These are phyloP conservation scores for Achaetomiella virescens DNA, from an alignment of 495 filamentous ascomycete species.

Conservation along the genomic window DNA sequence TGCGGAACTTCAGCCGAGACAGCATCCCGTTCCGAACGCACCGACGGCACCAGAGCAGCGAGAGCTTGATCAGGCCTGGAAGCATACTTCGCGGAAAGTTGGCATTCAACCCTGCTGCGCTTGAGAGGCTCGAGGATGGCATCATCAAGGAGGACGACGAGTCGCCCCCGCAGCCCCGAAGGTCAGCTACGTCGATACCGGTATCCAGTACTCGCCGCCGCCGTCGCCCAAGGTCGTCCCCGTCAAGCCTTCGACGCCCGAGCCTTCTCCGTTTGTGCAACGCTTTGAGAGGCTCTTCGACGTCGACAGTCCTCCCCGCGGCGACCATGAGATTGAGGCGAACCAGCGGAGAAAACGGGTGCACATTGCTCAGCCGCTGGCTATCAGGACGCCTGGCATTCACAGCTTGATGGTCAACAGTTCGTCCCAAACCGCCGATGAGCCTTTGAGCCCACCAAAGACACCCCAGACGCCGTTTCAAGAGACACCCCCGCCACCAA, in stretches of 20 bases:
- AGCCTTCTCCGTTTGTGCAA: slow-evolving; percentile 24
- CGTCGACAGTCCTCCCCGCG: slow-evolving; percentile 37
- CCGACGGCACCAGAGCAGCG: slow-evolving; percentile 44
- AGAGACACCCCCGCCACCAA: slow-evolving; percentile 23
- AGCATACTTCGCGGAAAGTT: slow-evolving; percentile 45
- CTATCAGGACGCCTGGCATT: slow-evolving; percentile 30
- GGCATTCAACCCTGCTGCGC: slow-evolving; percentile 40
- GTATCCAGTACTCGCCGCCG: slow-evolving; percentile 76
- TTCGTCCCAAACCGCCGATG: slow-evolving; percentile 63
- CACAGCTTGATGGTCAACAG: slow-evolving; percentile 58
- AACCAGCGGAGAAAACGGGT: slow-evolving; percentile 66
- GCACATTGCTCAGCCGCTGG: slow-evolving; percentile 36
- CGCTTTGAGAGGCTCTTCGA: slow-evolving; percentile 33
- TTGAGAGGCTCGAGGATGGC: slow-evolving; percentile 45
- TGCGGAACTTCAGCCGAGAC: slow-evolving; percentile 32
- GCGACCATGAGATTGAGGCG: slow-evolving; percentile 57
- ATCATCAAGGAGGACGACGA: slow-evolving; percentile 47
- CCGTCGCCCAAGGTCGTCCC: slow-evolving; percentile 56
- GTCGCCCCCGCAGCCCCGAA: slow-evolving; percentile 19
- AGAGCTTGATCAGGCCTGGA: slow-evolving; percentile 44
- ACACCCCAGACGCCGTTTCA: slow-evolving; percentile 52
- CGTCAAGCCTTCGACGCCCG: slow-evolving; percentile 35
- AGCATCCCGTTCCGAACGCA: slow-evolving; percentile 38
- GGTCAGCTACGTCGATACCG: slow-evolving; percentile 59
- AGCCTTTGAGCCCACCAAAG: slow-evolving; percentile 61